Base-by-base conservation (phyloP, 805 yeast genomes). In the Yamadazyma laniorum region DNA sequence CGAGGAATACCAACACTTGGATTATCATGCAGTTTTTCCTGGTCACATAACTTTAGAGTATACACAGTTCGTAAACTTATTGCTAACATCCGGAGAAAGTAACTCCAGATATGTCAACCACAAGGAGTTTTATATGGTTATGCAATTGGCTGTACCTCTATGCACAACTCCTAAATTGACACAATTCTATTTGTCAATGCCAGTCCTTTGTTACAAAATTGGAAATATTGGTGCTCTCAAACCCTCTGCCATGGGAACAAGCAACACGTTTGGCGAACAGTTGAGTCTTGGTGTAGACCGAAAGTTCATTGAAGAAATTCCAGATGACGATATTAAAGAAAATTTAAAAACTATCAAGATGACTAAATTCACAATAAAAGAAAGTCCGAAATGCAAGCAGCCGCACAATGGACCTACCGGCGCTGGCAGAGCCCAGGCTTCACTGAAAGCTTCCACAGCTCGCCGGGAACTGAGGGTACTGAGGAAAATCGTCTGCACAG, bases 151-250 rank as follows among this genome's bases (percentile, higher is more conserved):
- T 7, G 25, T 22, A 12, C 12, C 12, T 22, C 12, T 6, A 7
- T 17, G 5, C 15, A 29, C 5, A 15, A n/a, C 11, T 8, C 22
- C 25, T 7, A 30, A 26, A n/a, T 6, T 26, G 15, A 13, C 13
- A n/a, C 29, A 21, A 13, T 32, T 32, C n/a, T 19, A 19, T 32
- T 7, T 32, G 15, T 19, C 35, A 9, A 19, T 8, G 15, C 35
- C 35, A 13, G 18, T 32, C 5, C 18, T 22, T 11, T 12, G 15
- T 6, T 21, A 22, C n/a, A 19, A 12, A 22, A 32, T 32, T 12
- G n/a, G 21, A 19, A 12, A 16, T 15, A 9, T 22, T 21, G n/a
- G 21, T 5, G 7, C 6, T 5, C 35, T 32, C 21, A 16, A 25
- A n/a, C 12, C 13, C 7, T 9, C 6, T 6, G 35, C 35, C 12